phyloP scores from a whole-genome alignment of 768 basidiomycete species.

The Suillus tomentosus region DNA sequence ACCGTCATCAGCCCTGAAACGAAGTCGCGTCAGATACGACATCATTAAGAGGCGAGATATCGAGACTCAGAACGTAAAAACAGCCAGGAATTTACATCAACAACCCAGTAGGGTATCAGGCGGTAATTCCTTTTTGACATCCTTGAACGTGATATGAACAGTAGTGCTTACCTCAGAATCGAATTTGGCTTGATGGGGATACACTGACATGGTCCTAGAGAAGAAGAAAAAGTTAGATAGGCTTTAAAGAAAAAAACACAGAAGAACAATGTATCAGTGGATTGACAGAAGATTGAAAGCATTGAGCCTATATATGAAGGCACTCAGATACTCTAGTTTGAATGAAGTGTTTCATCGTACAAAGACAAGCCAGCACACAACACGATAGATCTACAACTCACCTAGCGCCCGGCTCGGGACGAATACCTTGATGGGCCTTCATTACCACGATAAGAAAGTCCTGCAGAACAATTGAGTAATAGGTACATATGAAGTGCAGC shows the following conservation, averaged over 20 bases:
- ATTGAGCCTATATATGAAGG: constrained; percentile 50
- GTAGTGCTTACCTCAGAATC: background rate
- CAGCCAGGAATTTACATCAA: constrained; percentile 86
- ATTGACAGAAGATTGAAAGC: constrained; percentile 69
- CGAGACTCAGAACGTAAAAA: constrained; percentile 60
- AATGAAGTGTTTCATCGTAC: constrained; percentile 63
- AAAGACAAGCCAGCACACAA: constrained; percentile 15
- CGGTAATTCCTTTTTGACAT: constrained; percentile 87
- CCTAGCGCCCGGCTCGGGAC: background rate
- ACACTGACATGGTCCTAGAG: background rate
- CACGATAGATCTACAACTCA: constrained; percentile 18
- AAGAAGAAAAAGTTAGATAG: background rate
- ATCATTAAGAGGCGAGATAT: constrained; percentile 2
- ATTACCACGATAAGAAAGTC: background rate
- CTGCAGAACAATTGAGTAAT: constrained; percentile 16
- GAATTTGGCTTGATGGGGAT: background rate
- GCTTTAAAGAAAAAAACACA: background rate
- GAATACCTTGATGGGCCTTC: background rate
- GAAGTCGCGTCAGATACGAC: background rate
- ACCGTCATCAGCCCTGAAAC: background rate
- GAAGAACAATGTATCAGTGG: constrained; percentile 51
- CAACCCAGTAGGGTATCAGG: constrained; percentile 54
- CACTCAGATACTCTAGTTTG: constrained; percentile 97
- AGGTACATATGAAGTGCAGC: background rate
- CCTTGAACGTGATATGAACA: constrained; percentile 33